Evolutionary conservation across 2,329 filamentous ascomycete genomes (phyloP).

Genomic region (Gaeumannomyces tritici): DNA sequence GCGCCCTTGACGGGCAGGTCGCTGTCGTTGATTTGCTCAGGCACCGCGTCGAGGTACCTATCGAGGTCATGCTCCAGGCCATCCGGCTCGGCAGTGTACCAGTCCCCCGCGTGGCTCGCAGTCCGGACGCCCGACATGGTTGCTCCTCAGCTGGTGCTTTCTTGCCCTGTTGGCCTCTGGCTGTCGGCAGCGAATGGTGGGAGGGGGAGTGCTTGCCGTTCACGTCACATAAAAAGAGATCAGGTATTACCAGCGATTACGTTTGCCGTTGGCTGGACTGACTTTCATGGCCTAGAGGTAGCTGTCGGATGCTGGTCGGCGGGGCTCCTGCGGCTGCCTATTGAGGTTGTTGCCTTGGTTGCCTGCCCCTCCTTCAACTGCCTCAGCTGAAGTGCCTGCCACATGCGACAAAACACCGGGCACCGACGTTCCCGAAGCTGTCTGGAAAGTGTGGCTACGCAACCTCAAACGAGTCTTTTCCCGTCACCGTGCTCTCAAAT

Average conservation of each 20-base stretch:
- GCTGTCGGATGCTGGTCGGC: neutral
- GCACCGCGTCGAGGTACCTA: conserved; percentile 63
- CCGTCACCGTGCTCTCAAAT: no score
- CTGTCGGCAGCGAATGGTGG: neutral
- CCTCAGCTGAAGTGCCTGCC: no score
- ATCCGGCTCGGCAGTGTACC: conserved; percentile 61
- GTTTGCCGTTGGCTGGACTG: neutral
- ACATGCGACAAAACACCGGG: neutral
- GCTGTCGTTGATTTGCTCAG: conserved; percentile 49
- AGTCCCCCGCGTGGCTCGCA: conserved; percentile 74
- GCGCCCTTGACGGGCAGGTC: conserved; percentile 62
- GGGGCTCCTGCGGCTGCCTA: neutral
- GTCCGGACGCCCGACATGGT: conserved; percentile 23
- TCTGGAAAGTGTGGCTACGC: neutral
- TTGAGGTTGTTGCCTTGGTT: no score
- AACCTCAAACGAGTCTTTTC: neutral
- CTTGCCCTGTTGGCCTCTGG: neutral
- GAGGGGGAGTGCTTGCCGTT: neutral
- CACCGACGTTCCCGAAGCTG: neutral
- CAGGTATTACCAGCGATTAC: no score
- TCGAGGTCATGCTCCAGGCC: conserved; percentile 63
- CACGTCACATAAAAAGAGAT: no score
- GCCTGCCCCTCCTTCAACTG: neutral
- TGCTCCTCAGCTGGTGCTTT: neutral
- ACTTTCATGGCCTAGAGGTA: neutral